Evolutionary conservation across 805 yeast genomes (phyloP).

Genomic region (Brettanomyces bruxellensis): DNA sequence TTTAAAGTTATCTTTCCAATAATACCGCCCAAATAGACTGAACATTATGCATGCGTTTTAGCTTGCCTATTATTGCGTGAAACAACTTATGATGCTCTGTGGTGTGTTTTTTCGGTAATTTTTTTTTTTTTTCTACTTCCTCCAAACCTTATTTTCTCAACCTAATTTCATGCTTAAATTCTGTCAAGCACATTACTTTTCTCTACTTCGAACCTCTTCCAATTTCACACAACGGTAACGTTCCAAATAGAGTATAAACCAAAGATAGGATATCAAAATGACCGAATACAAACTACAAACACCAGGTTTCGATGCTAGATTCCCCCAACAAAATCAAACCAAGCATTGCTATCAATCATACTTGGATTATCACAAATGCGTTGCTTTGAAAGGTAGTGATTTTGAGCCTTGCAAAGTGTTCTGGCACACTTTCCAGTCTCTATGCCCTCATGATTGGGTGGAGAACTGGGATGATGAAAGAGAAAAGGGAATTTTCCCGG

Average conservation of each 20-base stretch:
- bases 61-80: too few relatives aligned
- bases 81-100: too few relatives aligned
- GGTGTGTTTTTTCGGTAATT: neutral
- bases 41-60: too few relatives aligned
- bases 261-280: conserved; percentile 13
- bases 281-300: conserved; percentile 44
- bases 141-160: too few relatives aligned
- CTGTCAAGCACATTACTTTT: too few relatives aligned
- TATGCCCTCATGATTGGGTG: conserved; percentile 80
- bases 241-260: too few relatives aligned
- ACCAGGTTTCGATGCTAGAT: conserved; percentile 82
- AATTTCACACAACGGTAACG: too few relatives aligned
- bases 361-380: conserved; percentile 96
- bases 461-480: conserved; percentile 88
- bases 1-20: too few relatives aligned
- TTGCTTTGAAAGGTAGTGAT: conserved; percentile 94
- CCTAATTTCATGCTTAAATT: too few relatives aligned
- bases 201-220: too few relatives aligned
- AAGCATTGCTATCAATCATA: conserved; percentile 98
- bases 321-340: conserved; percentile 96
- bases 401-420: conserved; percentile 96
- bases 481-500: conserved; percentile 33
- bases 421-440: conserved; percentile 80
- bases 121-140: neutral
- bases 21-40: too few relatives aligned